Base-by-base conservation (phyloP, 2,329 filamentous ascomycete species). In the Diaporthe capsici region DNA sequence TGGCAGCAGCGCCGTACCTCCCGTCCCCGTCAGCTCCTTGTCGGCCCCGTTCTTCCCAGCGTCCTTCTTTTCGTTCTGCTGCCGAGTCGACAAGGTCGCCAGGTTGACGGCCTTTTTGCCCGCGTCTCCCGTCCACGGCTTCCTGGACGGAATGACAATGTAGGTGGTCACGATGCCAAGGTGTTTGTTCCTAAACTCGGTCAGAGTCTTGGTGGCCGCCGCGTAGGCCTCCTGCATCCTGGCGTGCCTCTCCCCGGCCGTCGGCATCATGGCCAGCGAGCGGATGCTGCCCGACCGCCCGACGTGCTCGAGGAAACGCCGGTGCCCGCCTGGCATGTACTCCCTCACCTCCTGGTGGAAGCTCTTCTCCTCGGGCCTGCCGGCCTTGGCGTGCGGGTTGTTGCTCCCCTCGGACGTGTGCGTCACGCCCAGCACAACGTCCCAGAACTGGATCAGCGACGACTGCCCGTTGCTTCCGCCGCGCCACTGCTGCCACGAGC, bases 391-490 rank as follows among this genome's bases (percentile, higher is more conserved):
- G 20, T 81, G 79, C 15, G 80, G 77, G 15, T 77, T 72, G 49
- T 79, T 79, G 75, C 83, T 84, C 1, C 86, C 86, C 65, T 84
- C 84, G 3, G 85, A 84, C 2, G 81, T 81, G 84, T 98, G 96
- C 80, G 97, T 93, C 20, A 98, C 89, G 2, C 95, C 95, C 0
- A 98, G 89, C 0, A 95, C 91, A 20, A 97, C 90, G 82, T 98
- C 96, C 83, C 98, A 95, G 86, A 98, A 97, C 81, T 98, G 95
- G 76, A 98, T 95, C 57, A 98, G 87, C 0, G 95, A 97, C 83
- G 94, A 96, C 84, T 98, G 96, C 0, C 96, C 96, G 81, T 98
- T 98, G 83, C 94, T 97, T 6, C 96, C 96, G 25, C 96, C 96
- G n/a, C 94, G 91, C 75, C 94, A 93, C 79, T 96, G 92, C 25